These are phyloP conservation scores for Russula foetens DNA, from an alignment of 768 basidiomycete genomes.

Conservation along the genomic window DNA sequence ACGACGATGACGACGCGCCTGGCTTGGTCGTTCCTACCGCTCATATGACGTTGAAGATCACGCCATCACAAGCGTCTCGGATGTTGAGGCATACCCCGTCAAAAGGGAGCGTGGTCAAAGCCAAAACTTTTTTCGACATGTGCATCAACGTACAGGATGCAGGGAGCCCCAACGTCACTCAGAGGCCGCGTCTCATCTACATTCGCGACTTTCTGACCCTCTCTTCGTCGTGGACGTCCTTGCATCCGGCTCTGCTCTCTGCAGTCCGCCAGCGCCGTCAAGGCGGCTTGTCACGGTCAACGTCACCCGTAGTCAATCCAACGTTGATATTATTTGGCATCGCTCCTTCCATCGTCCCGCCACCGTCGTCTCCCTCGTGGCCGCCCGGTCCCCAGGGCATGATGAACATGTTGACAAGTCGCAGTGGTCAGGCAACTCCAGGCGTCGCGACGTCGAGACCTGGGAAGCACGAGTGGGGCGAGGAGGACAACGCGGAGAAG, in stretches of 20 bases:
- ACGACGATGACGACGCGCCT: constrained; percentile 40
- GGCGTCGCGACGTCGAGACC: constrained; percentile 29
- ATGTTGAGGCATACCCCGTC: constrained; percentile 3
- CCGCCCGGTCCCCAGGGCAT: constrained; percentile 28
- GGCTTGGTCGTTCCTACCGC: constrained; percentile 24
- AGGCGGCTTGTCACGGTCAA: constrained; percentile 50
- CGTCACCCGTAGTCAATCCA: constrained; percentile 56
- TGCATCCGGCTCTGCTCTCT: constrained; percentile 75
- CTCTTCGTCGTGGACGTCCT: constrained; percentile 57
- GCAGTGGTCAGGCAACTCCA: constrained; percentile 29
- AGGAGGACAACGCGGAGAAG: constrained; percentile 55
- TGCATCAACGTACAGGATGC: constrained; percentile 52
- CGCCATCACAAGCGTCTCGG: constrained; percentile 26
- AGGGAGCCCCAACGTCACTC: constrained; percentile 14
- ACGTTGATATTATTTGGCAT: constrained; percentile 86
- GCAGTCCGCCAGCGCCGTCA: constrained; percentile 72
- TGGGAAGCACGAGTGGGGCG: constrained; percentile 49
- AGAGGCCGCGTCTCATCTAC: constrained; percentile 68
- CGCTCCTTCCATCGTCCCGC: constrained; percentile 63
- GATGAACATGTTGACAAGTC: constrained; percentile 40
- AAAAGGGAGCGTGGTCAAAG: constrained; percentile 29
- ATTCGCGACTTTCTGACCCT: constrained; percentile 77
- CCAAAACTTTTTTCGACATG: constrained; percentile 68
- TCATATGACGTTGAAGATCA: constrained; percentile 41
- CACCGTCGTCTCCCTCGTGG: constrained; percentile 27